Conservation (phyloP, 2,329 filamentous ascomycete species). For the Calcarisporium arbuscula region DNA sequence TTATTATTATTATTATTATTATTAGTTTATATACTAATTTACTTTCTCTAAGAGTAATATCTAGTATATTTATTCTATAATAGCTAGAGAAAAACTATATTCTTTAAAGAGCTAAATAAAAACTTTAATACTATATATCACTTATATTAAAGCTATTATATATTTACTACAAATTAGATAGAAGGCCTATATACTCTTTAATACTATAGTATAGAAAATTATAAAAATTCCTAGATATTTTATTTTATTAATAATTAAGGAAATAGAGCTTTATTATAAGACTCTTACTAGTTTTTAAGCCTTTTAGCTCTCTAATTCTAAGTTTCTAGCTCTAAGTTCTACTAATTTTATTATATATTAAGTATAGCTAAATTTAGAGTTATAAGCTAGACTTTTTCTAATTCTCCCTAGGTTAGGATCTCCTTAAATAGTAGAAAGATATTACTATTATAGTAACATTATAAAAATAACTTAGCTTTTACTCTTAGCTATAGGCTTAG, state of each 20-base stretch:
- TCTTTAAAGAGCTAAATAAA: not conserved
- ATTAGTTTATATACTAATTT: not conserved
- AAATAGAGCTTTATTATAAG: not conserved
- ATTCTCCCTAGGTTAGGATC: not conserved
- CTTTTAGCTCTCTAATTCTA: not conserved
- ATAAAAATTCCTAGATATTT: not conserved
- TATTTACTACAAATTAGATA: not conserved
- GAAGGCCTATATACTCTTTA: slow-evolving; percentile 1
- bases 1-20: not conserved
- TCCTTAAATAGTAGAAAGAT: not conserved
- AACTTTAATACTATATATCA: not conserved
- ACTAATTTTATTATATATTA: not conserved
- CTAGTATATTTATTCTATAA: not conserved
- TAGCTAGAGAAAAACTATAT: not conserved
- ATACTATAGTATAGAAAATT: slow-evolving; percentile 1
- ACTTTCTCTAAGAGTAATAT: not conserved
- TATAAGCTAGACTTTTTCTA: not conserved
- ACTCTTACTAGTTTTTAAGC: not conserved
- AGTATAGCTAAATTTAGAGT: not conserved
- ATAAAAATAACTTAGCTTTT: not conserved
- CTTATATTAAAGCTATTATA: not conserved
- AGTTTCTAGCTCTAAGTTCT: not conserved
- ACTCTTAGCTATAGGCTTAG: not conserved
- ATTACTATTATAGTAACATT: not conserved
- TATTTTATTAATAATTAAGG: not conserved